phyloP scores from a whole-genome alignment of 2,329 filamentous ascomycete genomes.

The Exophiala sp. region DNA sequence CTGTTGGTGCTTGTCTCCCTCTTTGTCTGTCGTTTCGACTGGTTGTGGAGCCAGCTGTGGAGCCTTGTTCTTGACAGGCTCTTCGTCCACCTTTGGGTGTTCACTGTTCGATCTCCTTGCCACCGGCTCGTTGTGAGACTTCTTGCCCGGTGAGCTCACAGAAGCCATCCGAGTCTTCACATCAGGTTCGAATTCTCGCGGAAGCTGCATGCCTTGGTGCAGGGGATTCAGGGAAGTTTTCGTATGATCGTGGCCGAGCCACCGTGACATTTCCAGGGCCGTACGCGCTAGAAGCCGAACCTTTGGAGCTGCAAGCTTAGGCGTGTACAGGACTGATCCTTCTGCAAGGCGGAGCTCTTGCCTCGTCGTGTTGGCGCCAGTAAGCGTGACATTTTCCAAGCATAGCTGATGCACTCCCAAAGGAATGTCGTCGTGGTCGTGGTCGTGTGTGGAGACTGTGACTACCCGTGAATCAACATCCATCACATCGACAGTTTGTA shows the following conservation, averaged over 20 bases:
- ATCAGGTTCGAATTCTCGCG: neutral
- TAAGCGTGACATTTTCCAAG: constrained; percentile 19
- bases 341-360: constrained; percentile 17
- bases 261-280: constrained; percentile 7
- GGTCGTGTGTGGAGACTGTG: neutral
- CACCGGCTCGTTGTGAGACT: too few species aligned
- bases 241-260: constrained; percentile 5
- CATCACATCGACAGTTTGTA: constrained; percentile 16
- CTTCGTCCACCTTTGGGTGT: too few species aligned
- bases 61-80: too few species aligned
- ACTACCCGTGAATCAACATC: constrained; percentile 18
- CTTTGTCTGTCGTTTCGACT: neutral
- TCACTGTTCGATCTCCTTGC: too few species aligned
- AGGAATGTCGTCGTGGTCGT: neutral
- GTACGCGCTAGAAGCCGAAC: constrained; percentile 5
- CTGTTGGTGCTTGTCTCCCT: too few species aligned
- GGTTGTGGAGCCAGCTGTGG: neutral
- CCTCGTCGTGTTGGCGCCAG: constrained; percentile 10
- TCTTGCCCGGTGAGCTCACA: too few species aligned
- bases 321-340: constrained; percentile 8
- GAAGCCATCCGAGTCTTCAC: neutral
- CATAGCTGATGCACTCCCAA: constrained; percentile 3
- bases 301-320: neutral
- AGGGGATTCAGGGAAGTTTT: neutral
- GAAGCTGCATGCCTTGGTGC: neutral